phyloP scores from a whole-genome alignment of 2,329 filamentous ascomycete genomes.

The Apiospora marii region DNA sequence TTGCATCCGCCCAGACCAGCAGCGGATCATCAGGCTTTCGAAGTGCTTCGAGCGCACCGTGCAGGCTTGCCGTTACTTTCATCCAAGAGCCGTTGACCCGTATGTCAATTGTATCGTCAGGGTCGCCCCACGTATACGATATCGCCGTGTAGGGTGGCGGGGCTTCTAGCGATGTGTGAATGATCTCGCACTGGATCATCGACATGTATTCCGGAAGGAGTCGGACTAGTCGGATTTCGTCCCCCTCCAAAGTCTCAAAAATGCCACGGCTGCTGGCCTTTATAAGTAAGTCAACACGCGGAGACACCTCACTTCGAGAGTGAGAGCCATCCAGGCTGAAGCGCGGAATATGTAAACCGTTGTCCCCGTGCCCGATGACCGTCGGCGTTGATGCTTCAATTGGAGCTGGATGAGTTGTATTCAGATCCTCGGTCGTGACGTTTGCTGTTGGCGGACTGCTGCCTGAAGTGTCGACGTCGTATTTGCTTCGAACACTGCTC shows the following conservation, averaged over 20 bases:
- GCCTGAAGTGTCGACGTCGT: too few relatives aligned
- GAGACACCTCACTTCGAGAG: too few relatives aligned
- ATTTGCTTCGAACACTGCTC: too few relatives aligned
- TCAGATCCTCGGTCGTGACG: too few relatives aligned
- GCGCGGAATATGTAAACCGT: too few relatives aligned
- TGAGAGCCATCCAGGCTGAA: too few relatives aligned
- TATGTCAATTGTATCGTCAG: neutral
- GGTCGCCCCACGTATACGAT: neutral
- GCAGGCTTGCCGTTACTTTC: neutral
- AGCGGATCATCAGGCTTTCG: rapidly evolving
- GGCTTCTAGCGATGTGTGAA: neutral
- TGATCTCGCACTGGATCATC: neutral
- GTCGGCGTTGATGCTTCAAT: too few relatives aligned
- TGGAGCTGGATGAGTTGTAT: too few relatives aligned
- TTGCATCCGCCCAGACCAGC: neutral
- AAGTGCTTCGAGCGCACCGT: neutral
- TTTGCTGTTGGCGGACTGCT: too few relatives aligned
- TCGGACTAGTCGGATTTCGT: neutral
- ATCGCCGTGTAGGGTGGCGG: neutral
- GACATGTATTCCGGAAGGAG: neutral
- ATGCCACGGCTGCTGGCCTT: neutral
- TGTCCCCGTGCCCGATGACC: too few relatives aligned
- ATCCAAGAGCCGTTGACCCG: too few relatives aligned
- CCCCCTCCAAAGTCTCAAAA: neutral
- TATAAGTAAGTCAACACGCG: too few relatives aligned